These are phyloP conservation scores for Macrophomina phaseolina DNA, from an alignment of 2,329 filamentous ascomycete species.

Conservation along the genomic window DNA sequence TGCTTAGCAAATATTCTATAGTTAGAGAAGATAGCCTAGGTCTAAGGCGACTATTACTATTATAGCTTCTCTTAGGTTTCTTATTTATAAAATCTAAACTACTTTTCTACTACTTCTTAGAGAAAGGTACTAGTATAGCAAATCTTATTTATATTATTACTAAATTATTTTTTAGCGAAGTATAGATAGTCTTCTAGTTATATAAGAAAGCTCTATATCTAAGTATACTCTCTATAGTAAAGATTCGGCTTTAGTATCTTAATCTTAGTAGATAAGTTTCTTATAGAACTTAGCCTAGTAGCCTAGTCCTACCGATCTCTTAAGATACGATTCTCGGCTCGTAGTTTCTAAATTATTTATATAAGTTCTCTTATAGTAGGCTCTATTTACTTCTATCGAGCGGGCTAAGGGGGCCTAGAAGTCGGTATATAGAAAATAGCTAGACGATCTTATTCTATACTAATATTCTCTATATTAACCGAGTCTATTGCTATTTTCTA, in stretches of 20 bases:
- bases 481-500: too few relatives aligned
- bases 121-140: neutral
- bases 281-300: neutral
- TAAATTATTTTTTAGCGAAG: neutral
- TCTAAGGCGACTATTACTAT: neutral
- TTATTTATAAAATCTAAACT: neutral
- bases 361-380: neutral
- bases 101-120: neutral
- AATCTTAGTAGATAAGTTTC: neutral
- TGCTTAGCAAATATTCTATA: neutral
- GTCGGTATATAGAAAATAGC: too few relatives aligned
- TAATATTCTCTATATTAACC: too few relatives aligned
- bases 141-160: neutral
- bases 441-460: too few relatives aligned
- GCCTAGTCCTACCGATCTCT: neutral
- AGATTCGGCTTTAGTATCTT: neutral
- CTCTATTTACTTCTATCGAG: neutral
- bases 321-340: neutral
- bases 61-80: neutral
- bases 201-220: neutral
- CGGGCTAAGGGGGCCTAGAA: too few relatives aligned
- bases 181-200: neutral
- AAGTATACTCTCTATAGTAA: neutral
- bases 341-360: neutral
- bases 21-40: too few relatives aligned